Conservation (phyloP, 768 basidiomycete genomes). For the Krasilnikovozyma curviuscula region DNA sequence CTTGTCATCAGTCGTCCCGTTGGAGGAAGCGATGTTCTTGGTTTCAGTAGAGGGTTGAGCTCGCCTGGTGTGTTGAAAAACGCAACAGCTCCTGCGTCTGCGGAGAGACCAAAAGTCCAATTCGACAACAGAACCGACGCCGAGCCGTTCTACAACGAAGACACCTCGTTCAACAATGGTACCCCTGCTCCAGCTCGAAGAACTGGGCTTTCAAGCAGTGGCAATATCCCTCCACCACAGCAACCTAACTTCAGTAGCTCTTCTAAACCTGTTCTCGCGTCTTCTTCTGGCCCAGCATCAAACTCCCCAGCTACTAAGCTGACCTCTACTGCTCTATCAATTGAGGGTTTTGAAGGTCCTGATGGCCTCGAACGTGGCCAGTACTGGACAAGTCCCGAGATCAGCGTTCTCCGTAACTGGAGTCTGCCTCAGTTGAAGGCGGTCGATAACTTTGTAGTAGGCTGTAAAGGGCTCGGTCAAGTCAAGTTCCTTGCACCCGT, state of each 20-base stretch:
- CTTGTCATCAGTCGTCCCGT: slow-evolving; percentile 44
- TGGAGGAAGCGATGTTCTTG: slow-evolving; percentile 11
- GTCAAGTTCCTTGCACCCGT: slow-evolving; percentile 56
- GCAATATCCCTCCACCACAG: background rate
- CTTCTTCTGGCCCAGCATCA: slow-evolving; percentile 17
- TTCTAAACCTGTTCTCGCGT: slow-evolving; percentile 24
- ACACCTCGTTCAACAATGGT: slow-evolving; percentile 5
- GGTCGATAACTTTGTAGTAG: slow-evolving; percentile 61
- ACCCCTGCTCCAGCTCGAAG: background rate
- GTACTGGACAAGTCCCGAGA: slow-evolving; percentile 71
- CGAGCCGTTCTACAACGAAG: slow-evolving; percentile 4
- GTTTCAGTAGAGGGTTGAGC: background rate
- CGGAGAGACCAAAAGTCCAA: slow-evolving; percentile 13
- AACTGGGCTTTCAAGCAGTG: background rate
- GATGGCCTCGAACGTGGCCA: slow-evolving; percentile 56
- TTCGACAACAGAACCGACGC: slow-evolving; percentile 2
- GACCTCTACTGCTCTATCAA: too few relatives aligned
- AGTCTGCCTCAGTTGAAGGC: slow-evolving; percentile 54
- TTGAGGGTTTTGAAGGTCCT: too few relatives aligned
- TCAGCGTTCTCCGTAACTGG: slow-evolving; percentile 48
- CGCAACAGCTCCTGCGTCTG: slow-evolving; percentile 3
- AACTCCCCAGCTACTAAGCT: slow-evolving; percentile 18
- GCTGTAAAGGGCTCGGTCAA: slow-evolving; percentile 78
- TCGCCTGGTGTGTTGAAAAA: slow-evolving; percentile 4
- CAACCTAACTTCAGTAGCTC: slow-evolving; percentile 5